Base-by-base conservation (phyloP, 345 rosid species). In the Linum usitatissimum region DNA sequence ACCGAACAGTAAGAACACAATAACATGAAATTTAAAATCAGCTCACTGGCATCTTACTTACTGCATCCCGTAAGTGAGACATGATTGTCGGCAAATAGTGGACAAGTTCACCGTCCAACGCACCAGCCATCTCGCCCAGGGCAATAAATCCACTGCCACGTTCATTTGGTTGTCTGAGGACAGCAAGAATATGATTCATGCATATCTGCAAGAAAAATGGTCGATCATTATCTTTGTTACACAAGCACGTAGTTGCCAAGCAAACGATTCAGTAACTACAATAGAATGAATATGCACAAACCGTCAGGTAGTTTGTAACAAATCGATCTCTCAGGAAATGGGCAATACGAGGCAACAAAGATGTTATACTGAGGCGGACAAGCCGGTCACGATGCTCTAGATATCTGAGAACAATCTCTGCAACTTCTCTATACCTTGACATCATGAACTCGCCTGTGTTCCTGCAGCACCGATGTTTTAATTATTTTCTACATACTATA, bases 121-220 rank as follows among this genome's bases (percentile, higher is more conserved):
- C 99, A 78, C 99, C 99, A 56, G 99, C 99, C 99, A 93, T 93
- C 85, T 93, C 99, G 56, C 99, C 99, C 58, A 93, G 96, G 68
- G 99, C 99, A 68, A 85, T 79, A 74, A 93, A 93, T 48, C 96
- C 99, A 74, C 96, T 93, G 58, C 91, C 96, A 55, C 99, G 92
- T 67, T 93, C 99, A 73, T 92, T 94, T 13, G 95, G 95, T 62
- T 70, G 72, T 69, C 81, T 81, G 66, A 93, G 74, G 74, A 93
- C 99, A 4, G 95, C 70, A 66, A 93, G 84, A 73, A 93, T 90
- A 75, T 93, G 96, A 71, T 81, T 67, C 99, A 93, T 93, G 90
- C 97, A 93, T 73, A 86, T 93, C 99, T 93, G 83, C 80, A 72
- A 71, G 54, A 76, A 21, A 54, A 54, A 54, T 54, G 21, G 19